Base-by-base conservation (phyloP, 768 basidiomycete genomes). In the Tephrocybe rancida region DNA sequence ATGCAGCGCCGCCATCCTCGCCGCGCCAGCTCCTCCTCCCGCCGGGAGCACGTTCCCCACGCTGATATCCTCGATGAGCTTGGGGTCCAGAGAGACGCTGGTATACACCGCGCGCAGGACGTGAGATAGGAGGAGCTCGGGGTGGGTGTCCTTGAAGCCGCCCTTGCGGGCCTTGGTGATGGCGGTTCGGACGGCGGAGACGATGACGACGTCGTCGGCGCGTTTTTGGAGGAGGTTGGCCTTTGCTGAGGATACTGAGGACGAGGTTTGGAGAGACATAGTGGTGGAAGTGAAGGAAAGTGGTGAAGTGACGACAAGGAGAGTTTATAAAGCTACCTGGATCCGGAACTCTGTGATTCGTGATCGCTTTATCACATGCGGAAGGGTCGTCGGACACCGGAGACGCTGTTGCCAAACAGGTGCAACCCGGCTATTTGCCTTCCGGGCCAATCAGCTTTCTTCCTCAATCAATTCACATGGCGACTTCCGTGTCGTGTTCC, bases 41-140 rank as follows among this genome's bases (percentile, higher is more conserved):
- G 92, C 83, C 14, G 92, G 91, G 41, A 96, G 85, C 41, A 95
- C 93, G 64, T 92, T 95, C 44, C 95, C 93, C 52, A 92, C 90
- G 1, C 83, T 76, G 63, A 95, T 82, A 66, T 93, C 92, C 61
- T 92, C 90, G 54, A 95, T 87, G 67, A 92, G 79, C 49, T 78
- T 75, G 39, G 94, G 94, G 72, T 95, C 85, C 51, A 95, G 81
- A 57, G 78, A 74, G 45, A 80, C 81, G 56, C 77, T 82, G 21
- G 77, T 76, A 71, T 89, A 88, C n/a, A 78, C 87, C 39, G 87
- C 89, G 49, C 82, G 81, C 46, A 95, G 80, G 59, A 91, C 84
- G 47, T 83, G 86, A 2, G 88, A 84, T 52, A 95, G 82, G 62
- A 92, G 77, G 58, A 91, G 84, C 55, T 94, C 92, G 5, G 91